phyloP scores from a whole-genome alignment of 305 asterid species.

The Ruellia speciosa region DNA sequence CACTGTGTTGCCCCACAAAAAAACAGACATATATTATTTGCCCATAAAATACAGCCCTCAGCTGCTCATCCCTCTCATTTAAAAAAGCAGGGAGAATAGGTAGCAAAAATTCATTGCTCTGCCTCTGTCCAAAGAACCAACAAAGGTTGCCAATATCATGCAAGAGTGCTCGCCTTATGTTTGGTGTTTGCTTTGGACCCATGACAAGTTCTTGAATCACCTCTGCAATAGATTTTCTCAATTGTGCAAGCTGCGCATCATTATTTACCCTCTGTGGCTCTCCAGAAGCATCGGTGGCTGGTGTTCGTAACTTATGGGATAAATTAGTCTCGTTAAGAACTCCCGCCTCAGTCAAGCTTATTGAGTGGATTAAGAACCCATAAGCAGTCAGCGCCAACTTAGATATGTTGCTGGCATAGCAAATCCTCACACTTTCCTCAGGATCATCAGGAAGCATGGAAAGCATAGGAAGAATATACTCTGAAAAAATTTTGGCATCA shows the following conservation, averaged over 20 bases:
- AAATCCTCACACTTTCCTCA: slow-evolving; percentile 98
- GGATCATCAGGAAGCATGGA: slow-evolving; percentile 99
- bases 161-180: slow-evolving; percentile 95
- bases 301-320: slow-evolving; percentile 44
- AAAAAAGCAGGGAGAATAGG: slow-evolving; percentile 99
- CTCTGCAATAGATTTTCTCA: slow-evolving; percentile 90
- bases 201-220: slow-evolving; percentile 97
- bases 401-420: slow-evolving; percentile 90
- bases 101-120: slow-evolving; percentile 89
- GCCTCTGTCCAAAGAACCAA: slow-evolving; percentile 99
- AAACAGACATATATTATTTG: slow-evolving; percentile 83
- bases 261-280: slow-evolving; percentile 46
- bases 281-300: slow-evolving; percentile 39
- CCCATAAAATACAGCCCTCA: slow-evolving; percentile 92
- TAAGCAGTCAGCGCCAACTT: slow-evolving; percentile 92
- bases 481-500: slow-evolving; percentile 99
- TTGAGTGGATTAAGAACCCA: slow-evolving; percentile 92
- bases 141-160: slow-evolving; percentile 95
- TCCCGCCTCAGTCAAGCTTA: slow-evolving; percentile 95
- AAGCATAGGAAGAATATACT: slow-evolving; percentile 98
- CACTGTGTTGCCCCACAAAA: slow-evolving; percentile 95
- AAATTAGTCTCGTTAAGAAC: slow-evolving; percentile 74
- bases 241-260: slow-evolving; percentile 80
- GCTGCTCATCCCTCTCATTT: slow-evolving; percentile 96
- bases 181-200: slow-evolving; percentile 99